phyloP scores from a whole-genome alignment of 768 basidiomycete genomes.

The Goffeauzyma gilvescens region DNA sequence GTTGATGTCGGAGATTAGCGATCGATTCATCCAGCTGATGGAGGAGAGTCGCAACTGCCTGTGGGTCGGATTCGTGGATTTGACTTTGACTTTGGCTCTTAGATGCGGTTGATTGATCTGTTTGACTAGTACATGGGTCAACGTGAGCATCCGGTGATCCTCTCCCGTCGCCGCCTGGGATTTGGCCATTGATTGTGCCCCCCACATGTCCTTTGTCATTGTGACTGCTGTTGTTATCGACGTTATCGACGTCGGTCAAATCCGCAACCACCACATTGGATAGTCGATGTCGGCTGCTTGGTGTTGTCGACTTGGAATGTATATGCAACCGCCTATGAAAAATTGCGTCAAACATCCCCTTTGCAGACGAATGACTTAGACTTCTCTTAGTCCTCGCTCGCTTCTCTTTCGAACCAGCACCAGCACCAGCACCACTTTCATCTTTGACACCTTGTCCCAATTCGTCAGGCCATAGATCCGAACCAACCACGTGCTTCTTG shows the following conservation, averaged over 20 bases:
- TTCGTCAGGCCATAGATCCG: neutral
- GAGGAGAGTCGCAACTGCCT: neutral
- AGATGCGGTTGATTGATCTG: neutral
- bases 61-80: too few relatives aligned
- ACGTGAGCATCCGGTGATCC: neutral
- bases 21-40: neutral
- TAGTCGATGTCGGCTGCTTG: too few relatives aligned
- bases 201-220: too few relatives aligned
- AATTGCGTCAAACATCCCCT: conserved; percentile 3
- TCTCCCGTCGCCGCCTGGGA: conserved; percentile 2
- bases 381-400: neutral
- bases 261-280: neutral
- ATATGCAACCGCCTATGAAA: neutral
- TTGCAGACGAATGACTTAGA: conserved; percentile 6
- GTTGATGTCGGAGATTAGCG: conserved; percentile 7
- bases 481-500: neutral
- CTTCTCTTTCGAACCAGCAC: too few relatives aligned
- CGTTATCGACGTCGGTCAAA: neutral
- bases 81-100: too few relatives aligned
- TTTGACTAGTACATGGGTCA: neutral
- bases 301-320: neutral
- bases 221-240: too few relatives aligned
- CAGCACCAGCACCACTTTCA: neutral
- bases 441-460: neutral
- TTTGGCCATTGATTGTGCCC: too few relatives aligned